These are phyloP conservation scores for Cichorium intybus DNA, from an alignment of 140 eudicot species.

Conservation along the genomic window DNA sequence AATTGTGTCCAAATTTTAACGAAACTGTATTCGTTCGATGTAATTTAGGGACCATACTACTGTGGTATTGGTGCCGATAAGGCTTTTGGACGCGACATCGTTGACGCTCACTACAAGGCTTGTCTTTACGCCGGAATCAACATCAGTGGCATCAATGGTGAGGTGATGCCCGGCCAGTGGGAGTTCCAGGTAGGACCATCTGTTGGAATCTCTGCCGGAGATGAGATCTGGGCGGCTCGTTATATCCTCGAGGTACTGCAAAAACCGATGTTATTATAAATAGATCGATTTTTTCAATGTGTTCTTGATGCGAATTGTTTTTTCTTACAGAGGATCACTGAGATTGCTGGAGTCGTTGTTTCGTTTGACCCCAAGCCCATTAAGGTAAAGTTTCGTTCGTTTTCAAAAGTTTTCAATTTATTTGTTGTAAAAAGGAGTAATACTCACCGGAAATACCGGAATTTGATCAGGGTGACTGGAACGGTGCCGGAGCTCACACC, in stretches of 20 bases:
- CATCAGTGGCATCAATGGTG: conserved; percentile 81
- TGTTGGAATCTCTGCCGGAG: conserved; percentile 86
- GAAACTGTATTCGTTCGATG: not conserved
- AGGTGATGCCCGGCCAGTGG: conserved; percentile 98
- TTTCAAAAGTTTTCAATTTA: not conserved
- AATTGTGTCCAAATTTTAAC: not conserved
- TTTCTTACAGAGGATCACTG: conserved; percentile 77
- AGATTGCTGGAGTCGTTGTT: conserved; percentile 81
- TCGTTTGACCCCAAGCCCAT: conserved; percentile 91
- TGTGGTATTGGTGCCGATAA: conserved; percentile 88
- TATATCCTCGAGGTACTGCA: conserved; percentile 80
- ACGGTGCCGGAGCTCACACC: conserved; percentile 88
- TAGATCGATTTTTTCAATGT: not conserved
- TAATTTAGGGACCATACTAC: conserved; percentile 75
- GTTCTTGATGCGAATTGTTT: not conserved
- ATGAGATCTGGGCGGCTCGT: conserved; percentile 89
- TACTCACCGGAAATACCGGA: not conserved
- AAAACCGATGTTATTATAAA: not conserved
- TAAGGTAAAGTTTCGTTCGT: conserved; percentile 44
- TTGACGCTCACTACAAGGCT: conserved; percentile 84
- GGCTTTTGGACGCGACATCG: conserved; percentile 80
- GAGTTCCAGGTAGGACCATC: conserved; percentile 91
- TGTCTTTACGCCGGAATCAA: conserved; percentile 84
- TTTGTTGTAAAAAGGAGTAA: not conserved
- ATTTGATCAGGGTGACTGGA: conserved; percentile 79